These are phyloP conservation scores for Vickermania spadyakhi DNA, from an alignment of 208 protist genomes.

Conservation along the genomic window DNA sequence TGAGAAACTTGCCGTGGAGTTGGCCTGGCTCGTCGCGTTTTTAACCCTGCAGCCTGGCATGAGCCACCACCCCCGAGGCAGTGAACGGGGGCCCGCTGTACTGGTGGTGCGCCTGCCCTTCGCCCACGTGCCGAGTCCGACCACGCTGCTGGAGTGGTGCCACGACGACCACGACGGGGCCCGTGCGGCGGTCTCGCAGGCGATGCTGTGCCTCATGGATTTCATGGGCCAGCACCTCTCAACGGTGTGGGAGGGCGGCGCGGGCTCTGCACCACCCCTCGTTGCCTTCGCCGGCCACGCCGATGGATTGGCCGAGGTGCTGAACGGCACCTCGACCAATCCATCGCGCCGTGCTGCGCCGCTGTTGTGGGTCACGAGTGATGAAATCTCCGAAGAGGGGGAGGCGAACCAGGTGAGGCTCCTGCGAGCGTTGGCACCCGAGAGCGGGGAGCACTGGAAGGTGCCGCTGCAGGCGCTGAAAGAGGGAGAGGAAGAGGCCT, in stretches of 20 bases:
- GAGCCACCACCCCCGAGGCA: constrained; percentile 9
- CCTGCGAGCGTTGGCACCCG: background rate
- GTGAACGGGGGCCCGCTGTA: constrained; percentile 13
- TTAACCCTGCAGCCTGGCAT: constrained; percentile 21
- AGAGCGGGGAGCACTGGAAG: constrained; percentile 12
- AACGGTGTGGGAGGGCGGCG: constrained; percentile 16
- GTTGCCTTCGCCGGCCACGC: background rate
- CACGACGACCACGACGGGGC: constrained; percentile 5
- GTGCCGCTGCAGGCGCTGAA: constrained; percentile 49
- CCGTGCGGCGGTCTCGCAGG: constrained; percentile 3
- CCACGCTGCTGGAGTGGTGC: background rate
- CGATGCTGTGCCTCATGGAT: constrained; percentile 27
- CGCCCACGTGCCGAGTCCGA: constrained; percentile 14
- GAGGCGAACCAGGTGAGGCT: background rate
- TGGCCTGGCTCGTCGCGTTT: constrained; percentile 60
- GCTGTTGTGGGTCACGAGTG: background rate
- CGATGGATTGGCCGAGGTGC: background rate
- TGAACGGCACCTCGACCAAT: background rate
- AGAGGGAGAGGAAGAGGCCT: constrained; percentile 54
- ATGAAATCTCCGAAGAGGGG: background rate
- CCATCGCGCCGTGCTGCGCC: background rate
- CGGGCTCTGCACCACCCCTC: background rate
- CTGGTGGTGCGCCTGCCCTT: constrained; percentile 65
- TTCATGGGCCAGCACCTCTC: constrained; percentile 57
- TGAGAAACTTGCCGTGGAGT: constrained; percentile 23